These are phyloP conservation scores for Buddleja alternifolia DNA, from an alignment of 257 asterid genomes.

Conservation along the genomic window DNA sequence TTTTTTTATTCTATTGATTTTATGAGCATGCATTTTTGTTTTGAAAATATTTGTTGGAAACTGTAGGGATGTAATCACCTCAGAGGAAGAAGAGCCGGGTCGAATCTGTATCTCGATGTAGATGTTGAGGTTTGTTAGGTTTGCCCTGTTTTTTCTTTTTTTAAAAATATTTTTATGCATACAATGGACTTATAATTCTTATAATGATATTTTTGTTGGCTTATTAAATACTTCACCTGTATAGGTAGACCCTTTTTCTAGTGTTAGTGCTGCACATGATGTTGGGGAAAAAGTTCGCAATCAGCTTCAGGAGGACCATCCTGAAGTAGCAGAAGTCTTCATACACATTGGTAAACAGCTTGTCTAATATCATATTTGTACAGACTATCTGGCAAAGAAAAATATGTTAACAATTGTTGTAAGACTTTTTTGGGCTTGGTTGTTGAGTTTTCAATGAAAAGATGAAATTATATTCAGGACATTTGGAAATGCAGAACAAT, in stretches of 20 bases:
- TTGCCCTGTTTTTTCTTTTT: conserved; percentile 9
- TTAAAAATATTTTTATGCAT: conserved; percentile 12
- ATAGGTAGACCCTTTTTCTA: conserved; percentile 95
- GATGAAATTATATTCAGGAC: no score
- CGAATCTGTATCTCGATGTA: conserved; percentile 87
- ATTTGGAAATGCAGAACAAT: no score
- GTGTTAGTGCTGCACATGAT: conserved; percentile 94
- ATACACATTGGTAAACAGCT: conserved; percentile 73
- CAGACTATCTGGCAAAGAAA: not conserved
- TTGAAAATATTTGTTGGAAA: conserved; percentile 32
- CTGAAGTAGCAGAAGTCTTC: conserved; percentile 92
- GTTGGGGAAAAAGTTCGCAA: conserved; percentile 78
- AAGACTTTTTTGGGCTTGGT: not conserved
- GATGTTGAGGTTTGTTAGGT: conserved; percentile 67
- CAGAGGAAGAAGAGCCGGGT: conserved; percentile 96
- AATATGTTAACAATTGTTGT: not conserved
- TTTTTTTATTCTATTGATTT: conserved; percentile 12
- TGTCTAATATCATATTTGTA: not conserved
- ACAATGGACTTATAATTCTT: not conserved
- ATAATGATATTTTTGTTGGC: no score
- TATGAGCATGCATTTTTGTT: not conserved
- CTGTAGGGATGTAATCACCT: conserved; percentile 81
- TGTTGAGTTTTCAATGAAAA: no score
- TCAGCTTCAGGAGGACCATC: conserved; percentile 72
- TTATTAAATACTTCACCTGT: no score